Evolutionary conservation across 2,329 filamentous ascomycete species (phyloP), one percentile per base, ranked within the genome.

Genomic region (Penicillium sp.): DNA sequence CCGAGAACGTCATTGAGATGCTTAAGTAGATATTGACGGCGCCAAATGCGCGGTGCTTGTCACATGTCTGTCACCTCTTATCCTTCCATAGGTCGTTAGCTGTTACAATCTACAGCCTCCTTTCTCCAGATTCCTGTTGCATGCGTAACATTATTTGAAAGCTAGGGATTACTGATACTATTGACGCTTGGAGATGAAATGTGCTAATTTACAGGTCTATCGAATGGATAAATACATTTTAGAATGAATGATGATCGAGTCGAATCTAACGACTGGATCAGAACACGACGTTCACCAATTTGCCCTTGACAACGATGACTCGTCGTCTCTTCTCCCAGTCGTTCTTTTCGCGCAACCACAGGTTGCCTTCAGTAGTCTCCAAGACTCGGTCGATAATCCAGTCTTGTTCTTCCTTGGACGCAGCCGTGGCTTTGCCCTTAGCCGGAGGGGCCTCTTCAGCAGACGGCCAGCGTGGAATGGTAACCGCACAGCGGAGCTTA

Each of bases 271-370:
- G n/a, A 21, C 9, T 31, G 19, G 52, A 19, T 71, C 64, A 79
- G 52, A 79, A 79, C 13, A 95, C 86, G 80, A 93, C 89, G 75
- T 93, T 96, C 27, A 93, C 82, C 49, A 90, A 79, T 71, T 82
- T 86, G 13, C 89, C 83, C 56, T 80, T 80, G 13, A 90, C 86
- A 13, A 91, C 81, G 66, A 93, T 83, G 1, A 87, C 81, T 60
- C 85, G 84, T 68, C 83, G 85, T n/a, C 86, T 82, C 61, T 77
- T 78, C 27, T 76, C 75, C 72, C 75, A 82, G 54, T 80, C 76
- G 52, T 77, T 73, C 61, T 75, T 80, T 48, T 80, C 76, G 8
- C 73, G 77, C 57, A 89, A 76, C 76, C 82, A 86, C 41, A 79
- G 70, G 56, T 76, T 79, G 4, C 87, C 90, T 57, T 87, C 82